Evolutionary conservation across 2,329 filamentous ascomycete genomes (phyloP).

Genomic region (Curvularia sp.): DNA sequence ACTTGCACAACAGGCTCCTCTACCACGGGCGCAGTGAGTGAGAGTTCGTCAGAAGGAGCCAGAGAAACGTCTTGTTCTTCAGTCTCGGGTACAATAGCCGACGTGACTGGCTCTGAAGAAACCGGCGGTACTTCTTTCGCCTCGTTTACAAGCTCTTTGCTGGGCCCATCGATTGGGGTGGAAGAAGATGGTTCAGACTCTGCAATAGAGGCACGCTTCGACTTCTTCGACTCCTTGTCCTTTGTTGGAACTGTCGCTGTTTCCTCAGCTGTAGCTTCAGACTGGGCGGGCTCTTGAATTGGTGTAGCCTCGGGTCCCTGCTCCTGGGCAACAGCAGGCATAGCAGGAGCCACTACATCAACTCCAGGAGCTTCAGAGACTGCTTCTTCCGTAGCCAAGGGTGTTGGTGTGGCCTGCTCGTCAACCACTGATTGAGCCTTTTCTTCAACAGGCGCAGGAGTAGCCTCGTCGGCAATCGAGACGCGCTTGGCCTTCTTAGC

Average conservation of each 20-base stretch:
- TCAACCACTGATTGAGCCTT: neutral
- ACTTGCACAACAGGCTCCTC: constrained; percentile 3
- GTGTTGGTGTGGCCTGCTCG: neutral
- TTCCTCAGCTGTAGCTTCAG: neutral
- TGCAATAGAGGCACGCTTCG: constrained; percentile 25
- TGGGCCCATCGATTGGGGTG: constrained; percentile 11
- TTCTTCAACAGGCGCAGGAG: neutral
- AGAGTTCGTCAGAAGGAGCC: neutral
- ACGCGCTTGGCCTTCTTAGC: constrained; percentile 32
- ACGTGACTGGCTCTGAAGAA: neutral
- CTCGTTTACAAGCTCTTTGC: constrained; percentile 10
- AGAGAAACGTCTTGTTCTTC: neutral
- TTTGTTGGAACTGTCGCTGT: constrained; percentile 16
- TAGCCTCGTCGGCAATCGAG: constrained; percentile 21
- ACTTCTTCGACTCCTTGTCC: constrained; percentile 37
- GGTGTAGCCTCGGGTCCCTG: neutral
- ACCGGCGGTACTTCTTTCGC: neutral
- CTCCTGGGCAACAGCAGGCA: constrained; percentile 1
- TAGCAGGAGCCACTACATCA: neutral
- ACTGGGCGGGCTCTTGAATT: constrained; percentile 1
- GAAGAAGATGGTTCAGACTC: constrained; percentile 17
- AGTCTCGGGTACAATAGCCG: neutral
- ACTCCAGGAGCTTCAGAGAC: neutral
- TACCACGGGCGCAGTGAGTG: neutral
- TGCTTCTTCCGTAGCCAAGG: neutral